phyloP scores from a whole-genome alignment of 495 filamentous ascomycete species.

The Penicillium verhagenii region DNA sequence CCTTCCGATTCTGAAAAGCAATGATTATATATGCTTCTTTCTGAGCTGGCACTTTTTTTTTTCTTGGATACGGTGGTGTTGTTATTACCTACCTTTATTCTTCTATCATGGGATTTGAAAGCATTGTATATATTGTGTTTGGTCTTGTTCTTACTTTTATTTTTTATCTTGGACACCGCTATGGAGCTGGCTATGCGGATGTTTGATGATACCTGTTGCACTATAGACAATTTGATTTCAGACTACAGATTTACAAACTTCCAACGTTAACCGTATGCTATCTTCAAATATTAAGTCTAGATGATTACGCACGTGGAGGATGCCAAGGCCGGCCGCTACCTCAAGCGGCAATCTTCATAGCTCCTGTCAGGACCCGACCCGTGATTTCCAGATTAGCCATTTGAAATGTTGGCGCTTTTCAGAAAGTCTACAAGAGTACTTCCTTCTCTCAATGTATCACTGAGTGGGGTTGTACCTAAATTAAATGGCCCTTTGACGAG shows the following conservation, averaged over 20 bases:
- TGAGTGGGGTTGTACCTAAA: too few relatives aligned
- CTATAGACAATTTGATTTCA: not conserved
- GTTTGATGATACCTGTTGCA: not conserved
- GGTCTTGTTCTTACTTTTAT: not conserved
- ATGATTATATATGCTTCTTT: not conserved
- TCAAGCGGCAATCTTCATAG: too few relatives aligned
- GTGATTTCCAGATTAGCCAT: too few relatives aligned
- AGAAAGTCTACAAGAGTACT: too few relatives aligned
- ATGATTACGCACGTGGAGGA: too few relatives aligned
- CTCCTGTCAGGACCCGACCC: too few relatives aligned
- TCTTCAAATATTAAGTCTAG: too few relatives aligned
- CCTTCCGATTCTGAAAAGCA: not conserved
- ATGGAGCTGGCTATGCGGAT: not conserved
- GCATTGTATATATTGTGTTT: not conserved
- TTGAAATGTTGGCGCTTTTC: too few relatives aligned
- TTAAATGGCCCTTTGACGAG: not conserved
- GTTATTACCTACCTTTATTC: not conserved
- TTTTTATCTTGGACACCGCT: not conserved
- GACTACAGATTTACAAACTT: not conserved
- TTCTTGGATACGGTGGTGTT: not conserved
- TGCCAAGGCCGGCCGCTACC: too few relatives aligned
- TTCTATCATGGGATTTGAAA: not conserved
- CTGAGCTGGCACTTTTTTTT: conserved; percentile 1
- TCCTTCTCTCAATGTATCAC: too few relatives aligned
- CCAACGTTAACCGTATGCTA: too few relatives aligned